Base-by-base conservation (phyloP, 345 rosid genomes). In the Pseudoturritis turrita region DNA sequence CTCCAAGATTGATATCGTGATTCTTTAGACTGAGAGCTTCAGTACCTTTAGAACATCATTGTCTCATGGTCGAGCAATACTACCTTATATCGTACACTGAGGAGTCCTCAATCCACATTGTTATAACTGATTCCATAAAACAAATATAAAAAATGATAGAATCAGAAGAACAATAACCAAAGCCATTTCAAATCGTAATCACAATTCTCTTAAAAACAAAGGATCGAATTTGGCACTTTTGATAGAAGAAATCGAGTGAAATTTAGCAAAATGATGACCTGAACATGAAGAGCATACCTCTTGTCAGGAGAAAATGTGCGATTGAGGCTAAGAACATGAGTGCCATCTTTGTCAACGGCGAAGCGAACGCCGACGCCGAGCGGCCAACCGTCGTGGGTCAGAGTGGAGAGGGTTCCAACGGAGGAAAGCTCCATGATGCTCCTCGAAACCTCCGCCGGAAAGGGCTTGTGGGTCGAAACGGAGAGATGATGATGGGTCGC, bases 241-340 rank as follows among this genome's bases (percentile, higher is more conserved):
- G n/a, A 0, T 10, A 35, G 18, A 8, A 47, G 56, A 44, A 29
- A n/a, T n/a, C n/a, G n/a, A n/a, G n/a, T n/a, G n/a, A n/a, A n/a
- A 46, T 4, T 7, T 1, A 53, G 45, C 1, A 36, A 33, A 50
- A 50, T 0, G 26, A 37, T 61, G 49, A 74, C 98, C 94, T 90
- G 96, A 84, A 93, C 92, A 76, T 93, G 96, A 72, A 93, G 97
- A 77, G 89, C 81, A 39, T 94, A 89, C 82, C 86, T 84, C 74
- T 44, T 72, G 44, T 86, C 92, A 59, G 73, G 77, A 50, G 89
- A 74, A 55, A 85, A 65, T 3, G 29, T 70, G 4, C 80, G 79
- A 51, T 70, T 77, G 70, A 89, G 81, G 81, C 89, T 80, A 68
- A 93, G 76, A 45, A 94, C 71, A 5, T 97, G 98, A 65, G 86